Percentiles rank a stretch among this genome's conserved stretches.
phyloP scores from a whole-genome alignment of 2,329 filamentous ascomycete species.

The Cercospora zeae-maydis region DNA sequence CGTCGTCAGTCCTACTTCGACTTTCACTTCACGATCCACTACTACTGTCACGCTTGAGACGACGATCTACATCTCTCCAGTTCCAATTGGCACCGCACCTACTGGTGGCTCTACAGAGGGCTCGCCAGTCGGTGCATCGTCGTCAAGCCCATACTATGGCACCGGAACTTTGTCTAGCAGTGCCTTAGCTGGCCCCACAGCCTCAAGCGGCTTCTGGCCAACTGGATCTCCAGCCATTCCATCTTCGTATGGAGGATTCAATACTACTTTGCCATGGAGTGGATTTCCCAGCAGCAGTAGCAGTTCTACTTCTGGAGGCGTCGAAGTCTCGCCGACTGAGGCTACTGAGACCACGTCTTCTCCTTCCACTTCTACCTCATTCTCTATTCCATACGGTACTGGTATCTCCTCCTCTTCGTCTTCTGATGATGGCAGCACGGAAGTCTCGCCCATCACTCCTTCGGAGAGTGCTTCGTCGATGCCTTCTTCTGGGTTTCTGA shows the following conservation, averaged over 20 bases:
- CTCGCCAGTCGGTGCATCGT: background rate
- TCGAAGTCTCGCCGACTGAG: background rate
- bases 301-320: background rate
- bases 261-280: background rate
- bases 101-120: background rate
- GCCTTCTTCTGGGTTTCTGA: conserved; percentile 2
- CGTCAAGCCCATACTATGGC: background rate
- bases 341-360: background rate
- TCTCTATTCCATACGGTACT: background rate
- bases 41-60: background rate
- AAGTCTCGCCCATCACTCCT: conserved; percentile 7
- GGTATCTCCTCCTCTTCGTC: background rate
- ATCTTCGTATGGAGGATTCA: background rate
- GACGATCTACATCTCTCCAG: background rate
- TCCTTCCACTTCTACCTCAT: background rate
- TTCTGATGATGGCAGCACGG: conserved; percentile 1
- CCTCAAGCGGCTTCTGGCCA: background rate
- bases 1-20: background rate
- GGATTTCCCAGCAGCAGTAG: background rate
- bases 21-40: background rate
- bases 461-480: background rate
- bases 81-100: background rate
- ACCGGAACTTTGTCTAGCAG: background rate
- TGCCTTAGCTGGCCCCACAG: background rate
- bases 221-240: background rate